phyloP scores from a whole-genome alignment of 768 basidiomycete species.

The Hericium rajendrae region DNA sequence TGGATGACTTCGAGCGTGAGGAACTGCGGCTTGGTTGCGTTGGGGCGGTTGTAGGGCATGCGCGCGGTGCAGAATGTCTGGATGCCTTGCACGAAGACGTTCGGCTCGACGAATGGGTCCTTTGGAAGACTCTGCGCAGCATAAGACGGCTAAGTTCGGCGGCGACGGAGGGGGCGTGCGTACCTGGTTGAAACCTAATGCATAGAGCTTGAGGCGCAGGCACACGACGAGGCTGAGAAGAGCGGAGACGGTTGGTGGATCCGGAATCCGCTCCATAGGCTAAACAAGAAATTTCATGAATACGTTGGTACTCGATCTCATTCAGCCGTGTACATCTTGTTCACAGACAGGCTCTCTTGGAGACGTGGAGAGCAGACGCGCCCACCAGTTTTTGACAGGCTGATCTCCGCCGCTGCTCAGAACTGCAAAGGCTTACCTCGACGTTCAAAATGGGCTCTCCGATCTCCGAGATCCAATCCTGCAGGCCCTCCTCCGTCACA shows the following conservation, averaged over 20 bases:
- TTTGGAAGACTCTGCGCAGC: constrained; percentile 35
- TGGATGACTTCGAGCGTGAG: constrained; percentile 39
- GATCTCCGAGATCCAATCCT: constrained; percentile 56
- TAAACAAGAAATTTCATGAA: constrained; percentile 17
- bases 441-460: constrained; percentile 52
- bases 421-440: constrained; percentile 34
- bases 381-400: not conserved
- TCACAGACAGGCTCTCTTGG: no score
- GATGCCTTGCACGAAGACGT: constrained; percentile 44
- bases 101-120: constrained; percentile 72
- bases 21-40: constrained; percentile 12
- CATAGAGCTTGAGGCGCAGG: constrained; percentile 59
- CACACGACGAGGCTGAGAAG: constrained; percentile 61
- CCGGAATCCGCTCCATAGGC: constrained; percentile 65
- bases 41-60: constrained; percentile 1
- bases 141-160: constrained; percentile 15
- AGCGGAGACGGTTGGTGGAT: constrained; percentile 62
- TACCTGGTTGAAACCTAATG: constrained; percentile 38
- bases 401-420: not conserved
- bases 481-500: constrained; percentile 60
- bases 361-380: no score
- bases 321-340: no score
- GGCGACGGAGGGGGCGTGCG: constrained; percentile 6
- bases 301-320: not conserved
- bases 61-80: constrained; percentile 19